Base-by-base conservation (phyloP, 1,139 yeast genomes). In the Taphrina wiesneri region DNA sequence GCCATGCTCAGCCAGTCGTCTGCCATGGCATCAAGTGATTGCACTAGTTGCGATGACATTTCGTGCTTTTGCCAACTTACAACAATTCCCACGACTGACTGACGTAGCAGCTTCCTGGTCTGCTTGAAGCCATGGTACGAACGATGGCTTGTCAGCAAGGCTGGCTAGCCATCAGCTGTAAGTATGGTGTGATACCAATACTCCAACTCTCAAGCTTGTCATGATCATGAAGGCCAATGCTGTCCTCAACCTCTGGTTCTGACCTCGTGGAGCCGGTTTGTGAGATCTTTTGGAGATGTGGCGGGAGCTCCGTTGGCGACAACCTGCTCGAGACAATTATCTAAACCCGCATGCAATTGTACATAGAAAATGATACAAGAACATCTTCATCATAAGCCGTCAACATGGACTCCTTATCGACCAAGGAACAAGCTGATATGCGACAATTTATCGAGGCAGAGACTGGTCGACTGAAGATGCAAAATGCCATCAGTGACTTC, bases 401-500 rank as follows among this genome's bases (percentile, higher is more conserved):
- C 54, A 26, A 2, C 13, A 54, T 54, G 59, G 59, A 54, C n/a
- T 25, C 36, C 17, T 23, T 54, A 25, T 54, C 59, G 41, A 30
- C 54, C 23, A 59, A 57, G 30, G 64, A 56, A 30, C 67, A 62
- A 25, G 51, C 62, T 17, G 67, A 65, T 5, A 61, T 65, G 60
- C 41, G 51, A 41, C 53, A 34, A 23, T 65, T 65, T 34, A 52
- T 65, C 51, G 67, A 65, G 23, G 39, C 53, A 15, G 67, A 65
- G 26, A 65, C 63, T 41, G 67, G 67, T 15, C 53, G 64, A 15
- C 30, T 62, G 34, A 65, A 65, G 56, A 57, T 65, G 39, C 67
- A 65, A 21, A 47, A 34, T 21, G 64, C 65, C 15, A 65, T 65
- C 36, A 34, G 57, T 11, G 67, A 65, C 39, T 65, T 65, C 43